These are phyloP conservation scores for Pseudognaphalium luteoalbum DNA, from an alignment of 129 eudicot genomes.

Conservation along the genomic window DNA sequence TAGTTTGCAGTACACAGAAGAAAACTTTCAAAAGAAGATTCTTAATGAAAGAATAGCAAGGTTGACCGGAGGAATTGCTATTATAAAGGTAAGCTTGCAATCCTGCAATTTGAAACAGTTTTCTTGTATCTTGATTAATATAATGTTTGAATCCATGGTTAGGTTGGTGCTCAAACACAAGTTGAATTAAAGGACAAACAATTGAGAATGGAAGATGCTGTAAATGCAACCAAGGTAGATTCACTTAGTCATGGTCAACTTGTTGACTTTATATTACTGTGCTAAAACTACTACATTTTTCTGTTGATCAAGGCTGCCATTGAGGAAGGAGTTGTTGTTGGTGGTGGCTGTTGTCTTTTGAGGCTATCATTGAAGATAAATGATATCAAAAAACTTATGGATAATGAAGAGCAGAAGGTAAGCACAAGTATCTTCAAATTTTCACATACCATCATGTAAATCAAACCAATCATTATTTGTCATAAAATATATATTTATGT, in stretches of 20 bases:
- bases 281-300: constrained; percentile 15
- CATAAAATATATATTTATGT: neutral
- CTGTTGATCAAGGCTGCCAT: constrained; percentile 68
- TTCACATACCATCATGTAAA: constrained; percentile 1
- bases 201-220: constrained; percentile 87
- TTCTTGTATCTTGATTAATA: neutral
- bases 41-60: constrained; percentile 80
- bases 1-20: constrained; percentile 59
- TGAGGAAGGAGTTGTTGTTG: constrained; percentile 95
- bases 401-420: constrained; percentile 91
- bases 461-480: neutral
- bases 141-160: constrained; percentile 3
- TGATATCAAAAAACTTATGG: constrained; percentile 53
- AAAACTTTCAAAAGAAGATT: constrained; percentile 69
- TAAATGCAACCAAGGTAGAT: constrained; percentile 91
- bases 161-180: constrained; percentile 97
- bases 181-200: constrained; percentile 85
- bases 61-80: constrained; percentile 78
- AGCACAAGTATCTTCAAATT: constrained; percentile 6
- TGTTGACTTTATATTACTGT: neutral
- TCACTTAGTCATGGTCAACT: constrained; percentile 19
- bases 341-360: constrained; percentile 89
- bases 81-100: constrained; percentile 60
- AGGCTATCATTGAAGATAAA: constrained; percentile 70
- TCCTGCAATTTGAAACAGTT: neutral